Evolutionary conservation across 2,329 filamentous ascomycete genomes (phyloP).

Genomic region (Penicillium sp.): DNA sequence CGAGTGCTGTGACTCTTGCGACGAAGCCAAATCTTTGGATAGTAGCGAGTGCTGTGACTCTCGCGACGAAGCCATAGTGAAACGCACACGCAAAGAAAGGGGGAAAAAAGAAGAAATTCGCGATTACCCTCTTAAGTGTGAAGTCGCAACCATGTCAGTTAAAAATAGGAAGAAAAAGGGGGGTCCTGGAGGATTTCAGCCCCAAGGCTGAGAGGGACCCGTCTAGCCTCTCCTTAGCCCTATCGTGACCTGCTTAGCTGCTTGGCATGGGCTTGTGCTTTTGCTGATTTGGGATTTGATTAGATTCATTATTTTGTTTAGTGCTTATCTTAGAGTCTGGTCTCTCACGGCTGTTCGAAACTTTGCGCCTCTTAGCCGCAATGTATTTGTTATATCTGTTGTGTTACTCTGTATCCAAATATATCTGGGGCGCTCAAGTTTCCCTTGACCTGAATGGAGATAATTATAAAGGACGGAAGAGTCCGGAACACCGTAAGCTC

Average conservation of each 20-base stretch:
- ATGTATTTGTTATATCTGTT: not conserved
- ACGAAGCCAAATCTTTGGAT: slow-evolving; percentile 12
- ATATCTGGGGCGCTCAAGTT: not conserved
- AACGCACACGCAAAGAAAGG: not conserved
- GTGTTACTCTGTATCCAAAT: not conserved
- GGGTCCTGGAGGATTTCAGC: not conserved
- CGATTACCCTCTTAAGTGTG: not conserved
- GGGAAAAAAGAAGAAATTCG: not conserved
- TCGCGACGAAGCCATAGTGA: slow-evolving; percentile 16
- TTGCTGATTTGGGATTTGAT: not conserved
- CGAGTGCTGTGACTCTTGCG: slow-evolving; percentile 17
- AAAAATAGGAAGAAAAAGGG: not conserved
- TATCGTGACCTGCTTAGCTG: not conserved
- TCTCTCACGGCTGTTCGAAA: too few relatives aligned
- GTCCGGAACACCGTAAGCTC: not conserved
- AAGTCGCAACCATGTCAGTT: not conserved
- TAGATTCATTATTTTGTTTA: not conserved
- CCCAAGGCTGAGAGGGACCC: not conserved
- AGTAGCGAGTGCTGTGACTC: slow-evolving; percentile 18
- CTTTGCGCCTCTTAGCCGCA: not conserved
- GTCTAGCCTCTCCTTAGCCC: not conserved
- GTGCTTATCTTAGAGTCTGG: not conserved
- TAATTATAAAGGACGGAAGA: not conserved
- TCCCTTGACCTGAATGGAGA: not conserved
- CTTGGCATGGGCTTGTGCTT: not conserved